phyloP scores from a whole-genome alignment of 345 rosid species.

The thale cress (Arabidopsis thaliana) region DNA sequence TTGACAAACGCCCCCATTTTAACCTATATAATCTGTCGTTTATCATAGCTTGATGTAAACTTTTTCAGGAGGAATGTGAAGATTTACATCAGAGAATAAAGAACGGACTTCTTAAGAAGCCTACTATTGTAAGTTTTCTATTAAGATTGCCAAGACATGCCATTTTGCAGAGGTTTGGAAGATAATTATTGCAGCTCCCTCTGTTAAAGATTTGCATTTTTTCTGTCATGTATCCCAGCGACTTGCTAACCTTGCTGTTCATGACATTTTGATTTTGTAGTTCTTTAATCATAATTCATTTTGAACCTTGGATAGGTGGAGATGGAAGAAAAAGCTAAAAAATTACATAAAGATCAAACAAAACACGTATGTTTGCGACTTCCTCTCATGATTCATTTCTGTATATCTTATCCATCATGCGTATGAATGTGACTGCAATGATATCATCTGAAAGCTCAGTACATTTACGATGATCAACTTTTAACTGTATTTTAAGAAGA shows the following conservation, averaged over 20 bases:
- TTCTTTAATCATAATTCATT: slow-evolving; percentile 15
- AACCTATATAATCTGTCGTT: not conserved
- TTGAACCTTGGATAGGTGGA: slow-evolving; percentile 60
- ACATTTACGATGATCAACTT: slow-evolving; percentile 20
- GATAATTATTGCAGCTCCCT: slow-evolving; percentile 13
- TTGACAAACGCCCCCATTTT: not conserved
- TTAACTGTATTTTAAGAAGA: slow-evolving; percentile 20
- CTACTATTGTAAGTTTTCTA: slow-evolving; percentile 64
- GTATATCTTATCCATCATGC: not conserved
- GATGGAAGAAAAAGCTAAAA: slow-evolving; percentile 64
- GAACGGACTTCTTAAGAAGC: slow-evolving; percentile 62
- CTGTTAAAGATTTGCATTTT: slow-evolving; percentile 17
- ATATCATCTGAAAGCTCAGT: not conserved
- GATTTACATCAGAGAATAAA: slow-evolving; percentile 67
- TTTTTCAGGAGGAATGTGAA: slow-evolving; percentile 79
- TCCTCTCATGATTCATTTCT: slow-evolving; percentile 31
- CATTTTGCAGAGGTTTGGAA: slow-evolving; percentile 9
- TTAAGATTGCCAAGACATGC: slow-evolving; percentile 4
- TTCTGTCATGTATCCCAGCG: not conserved
- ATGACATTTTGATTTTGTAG: slow-evolving; percentile 29
- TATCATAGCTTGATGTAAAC: slow-evolving; percentile 35
- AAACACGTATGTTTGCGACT: slow-evolving; percentile 68
- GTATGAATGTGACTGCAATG: not conserved
- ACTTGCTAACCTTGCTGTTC: slow-evolving; percentile 18
- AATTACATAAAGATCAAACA: slow-evolving; percentile 72